These are phyloP conservation scores for Umbelopsis isabellina DNA, from an alignment of 192 early-diverging fungal species.

Conservation along the genomic window DNA sequence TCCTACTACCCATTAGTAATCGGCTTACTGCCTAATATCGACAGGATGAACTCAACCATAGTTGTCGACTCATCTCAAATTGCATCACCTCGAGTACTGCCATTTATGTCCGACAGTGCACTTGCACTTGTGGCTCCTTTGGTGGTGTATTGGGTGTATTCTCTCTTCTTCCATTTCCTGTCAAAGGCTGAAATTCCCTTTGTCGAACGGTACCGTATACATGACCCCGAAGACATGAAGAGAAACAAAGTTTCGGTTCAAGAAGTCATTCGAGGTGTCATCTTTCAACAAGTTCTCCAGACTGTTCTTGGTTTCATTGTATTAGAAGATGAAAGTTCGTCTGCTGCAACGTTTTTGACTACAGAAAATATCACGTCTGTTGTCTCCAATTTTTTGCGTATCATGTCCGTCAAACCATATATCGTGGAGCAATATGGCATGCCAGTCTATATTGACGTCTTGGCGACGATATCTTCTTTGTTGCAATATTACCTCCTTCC, in stretches of 20 bases:
- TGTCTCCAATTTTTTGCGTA: background rate
- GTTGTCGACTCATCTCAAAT: background rate
- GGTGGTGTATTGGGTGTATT: conserved; percentile 72
- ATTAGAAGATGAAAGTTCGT: conserved; percentile 22
- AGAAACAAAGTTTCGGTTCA: conserved; percentile 66
- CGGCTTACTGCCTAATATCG: background rate
- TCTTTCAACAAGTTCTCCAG: conserved; percentile 73
- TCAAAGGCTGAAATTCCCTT: conserved; percentile 59
- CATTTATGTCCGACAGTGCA: conserved; percentile 47
- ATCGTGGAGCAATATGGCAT: background rate
- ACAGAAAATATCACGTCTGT: background rate
- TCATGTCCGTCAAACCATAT: background rate
- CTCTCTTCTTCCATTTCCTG: conserved; percentile 64
- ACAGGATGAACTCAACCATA: conserved; percentile 9
- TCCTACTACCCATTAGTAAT: conserved; percentile 4
- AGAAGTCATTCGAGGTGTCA: conserved; percentile 66
- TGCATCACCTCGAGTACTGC: background rate
- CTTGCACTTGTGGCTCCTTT: conserved; percentile 59
- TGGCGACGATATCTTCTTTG: background rate
- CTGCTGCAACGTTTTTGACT: background rate
- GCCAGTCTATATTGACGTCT: background rate
- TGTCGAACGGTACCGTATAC: conserved; percentile 73
- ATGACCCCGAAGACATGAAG: conserved; percentile 55
- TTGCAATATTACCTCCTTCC: conserved; percentile 32
- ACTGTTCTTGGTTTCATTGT: conserved; percentile 42